Conservation (phyloP, 208 protist genomes). For the Trypanosoma cruzi region DNA sequence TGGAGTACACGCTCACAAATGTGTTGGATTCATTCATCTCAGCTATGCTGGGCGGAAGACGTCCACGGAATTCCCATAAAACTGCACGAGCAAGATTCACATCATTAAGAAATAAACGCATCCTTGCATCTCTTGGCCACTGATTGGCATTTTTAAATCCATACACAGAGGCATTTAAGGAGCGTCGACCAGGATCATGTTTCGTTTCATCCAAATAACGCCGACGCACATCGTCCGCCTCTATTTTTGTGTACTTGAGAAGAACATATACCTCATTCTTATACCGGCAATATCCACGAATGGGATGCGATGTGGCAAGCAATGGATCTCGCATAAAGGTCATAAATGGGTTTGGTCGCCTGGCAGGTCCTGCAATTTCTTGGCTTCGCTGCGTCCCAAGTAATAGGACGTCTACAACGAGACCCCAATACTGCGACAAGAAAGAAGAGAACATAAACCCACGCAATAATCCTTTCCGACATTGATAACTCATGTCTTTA, state of each 20-base stretch:
- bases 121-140: conserved; percentile 99
- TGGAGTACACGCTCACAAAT: conserved; percentile 99
- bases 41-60: conserved; percentile 97
- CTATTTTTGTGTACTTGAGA: conserved; percentile 97
- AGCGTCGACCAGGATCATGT: conserved; percentile 95
- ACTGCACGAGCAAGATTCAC: conserved; percentile 99
- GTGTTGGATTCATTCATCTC: conserved; percentile 97
- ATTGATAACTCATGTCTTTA: conserved; percentile 99
- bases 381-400: conserved; percentile 98
- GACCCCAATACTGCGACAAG: conserved; percentile 99
- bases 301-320: conserved; percentile 97
- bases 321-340: conserved; percentile 94
- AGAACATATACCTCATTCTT: conserved; percentile 98
- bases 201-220: conserved; percentile 99
- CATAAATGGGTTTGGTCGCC: conserved; percentile 98
- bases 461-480: conserved; percentile 98
- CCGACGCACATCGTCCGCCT: conserved; percentile 98
- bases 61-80: conserved; percentile 99
- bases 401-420: conserved; percentile 99
- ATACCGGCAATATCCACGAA: conserved; percentile 99
- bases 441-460: conserved; percentile 99
- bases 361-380: conserved; percentile 98
- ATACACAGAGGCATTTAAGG: conserved; percentile 99
- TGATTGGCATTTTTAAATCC: conserved; percentile 99
- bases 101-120: conserved; percentile 99